Conservation (phyloP, 345 rosid genomes). For the Anacardium occidentale region DNA sequence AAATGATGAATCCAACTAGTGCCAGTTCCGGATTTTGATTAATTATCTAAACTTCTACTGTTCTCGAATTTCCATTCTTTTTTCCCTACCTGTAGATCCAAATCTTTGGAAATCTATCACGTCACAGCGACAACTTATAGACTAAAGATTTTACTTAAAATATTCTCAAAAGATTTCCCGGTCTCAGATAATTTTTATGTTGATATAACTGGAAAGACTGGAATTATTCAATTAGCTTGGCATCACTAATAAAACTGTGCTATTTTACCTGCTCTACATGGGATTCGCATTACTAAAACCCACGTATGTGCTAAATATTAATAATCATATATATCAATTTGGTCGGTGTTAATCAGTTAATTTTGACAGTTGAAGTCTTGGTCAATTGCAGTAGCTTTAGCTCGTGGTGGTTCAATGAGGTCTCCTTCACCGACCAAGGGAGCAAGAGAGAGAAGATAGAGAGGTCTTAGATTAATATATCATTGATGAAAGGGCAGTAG, state of each 20-base stretch:
- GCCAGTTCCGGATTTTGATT: neutral
- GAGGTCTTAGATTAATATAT: neutral
- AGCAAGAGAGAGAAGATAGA: neutral
- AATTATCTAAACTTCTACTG: neutral
- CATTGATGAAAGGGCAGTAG: neutral
- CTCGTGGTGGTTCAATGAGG: neutral
- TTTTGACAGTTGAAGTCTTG: constrained; percentile 18
- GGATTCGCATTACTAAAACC: constrained; percentile 15
- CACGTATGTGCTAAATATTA: neutral
- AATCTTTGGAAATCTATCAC: too few species aligned
- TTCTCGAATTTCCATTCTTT: neutral
- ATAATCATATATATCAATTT: neutral
- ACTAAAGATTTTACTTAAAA: too few species aligned
- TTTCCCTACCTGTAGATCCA: neutral
- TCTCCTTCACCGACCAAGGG: constrained; percentile 22
- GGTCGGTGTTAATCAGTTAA: constrained; percentile 24
- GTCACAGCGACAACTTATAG: too few species aligned
- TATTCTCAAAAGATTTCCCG: too few species aligned
- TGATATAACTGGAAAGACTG: too few species aligned
- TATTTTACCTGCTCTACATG: neutral
- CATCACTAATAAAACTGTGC: constrained; percentile 4
- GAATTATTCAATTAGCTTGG: too few species aligned
- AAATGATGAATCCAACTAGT: too few species aligned
- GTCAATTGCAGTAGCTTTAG: neutral
- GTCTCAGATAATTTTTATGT: too few species aligned